These are phyloP conservation scores for Penicillium sp. DNA, from an alignment of 2,329 filamentous ascomycete species.

Conservation along the genomic window DNA sequence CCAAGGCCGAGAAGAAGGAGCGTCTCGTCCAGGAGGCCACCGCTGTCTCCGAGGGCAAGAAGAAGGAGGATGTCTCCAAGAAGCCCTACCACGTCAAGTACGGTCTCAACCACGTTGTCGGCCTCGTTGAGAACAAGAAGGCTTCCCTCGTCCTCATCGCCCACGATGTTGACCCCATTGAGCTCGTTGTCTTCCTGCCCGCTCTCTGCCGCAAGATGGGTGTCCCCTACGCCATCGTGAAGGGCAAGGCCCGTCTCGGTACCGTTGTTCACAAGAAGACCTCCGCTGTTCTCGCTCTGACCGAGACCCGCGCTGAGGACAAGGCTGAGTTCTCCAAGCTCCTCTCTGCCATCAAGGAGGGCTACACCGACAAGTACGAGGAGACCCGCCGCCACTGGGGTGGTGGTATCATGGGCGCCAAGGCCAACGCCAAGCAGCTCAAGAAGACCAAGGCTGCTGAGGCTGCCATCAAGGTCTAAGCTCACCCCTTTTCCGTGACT, in stretches of 20 bases:
- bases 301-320: conserved; percentile 96
- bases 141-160: conserved; percentile 95
- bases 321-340: conserved; percentile 98
- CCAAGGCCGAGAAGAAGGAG: conserved; percentile 99
- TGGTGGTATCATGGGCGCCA: conserved; percentile 98
- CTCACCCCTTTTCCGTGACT: conserved; percentile 13
- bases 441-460: conserved; percentile 97
- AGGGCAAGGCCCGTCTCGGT: conserved; percentile 98
- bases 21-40: conserved; percentile 97
- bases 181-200: conserved; percentile 98
- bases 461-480: conserved; percentile 95
- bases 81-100: conserved; percentile 99
- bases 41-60: conserved; percentile 97
- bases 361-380: conserved; percentile 95
- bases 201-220: conserved; percentile 99
- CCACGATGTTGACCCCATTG: conserved; percentile 99
- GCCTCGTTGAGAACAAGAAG: conserved; percentile 99
- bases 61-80: conserved; percentile 99
- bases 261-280: conserved; percentile 99
- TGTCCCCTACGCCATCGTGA: conserved; percentile 97
- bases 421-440: conserved; percentile 73
- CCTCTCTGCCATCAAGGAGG: conserved; percentile 93
- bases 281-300: conserved; percentile 89
- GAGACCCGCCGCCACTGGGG: conserved; percentile 91
- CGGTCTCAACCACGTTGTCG: conserved; percentile 98